A percentile compares a stretch with the other conserved stretches of the same genome.
Conservation (phyloP, 768 basidiomycete species). For the Rhodocollybia butyracea region DNA sequence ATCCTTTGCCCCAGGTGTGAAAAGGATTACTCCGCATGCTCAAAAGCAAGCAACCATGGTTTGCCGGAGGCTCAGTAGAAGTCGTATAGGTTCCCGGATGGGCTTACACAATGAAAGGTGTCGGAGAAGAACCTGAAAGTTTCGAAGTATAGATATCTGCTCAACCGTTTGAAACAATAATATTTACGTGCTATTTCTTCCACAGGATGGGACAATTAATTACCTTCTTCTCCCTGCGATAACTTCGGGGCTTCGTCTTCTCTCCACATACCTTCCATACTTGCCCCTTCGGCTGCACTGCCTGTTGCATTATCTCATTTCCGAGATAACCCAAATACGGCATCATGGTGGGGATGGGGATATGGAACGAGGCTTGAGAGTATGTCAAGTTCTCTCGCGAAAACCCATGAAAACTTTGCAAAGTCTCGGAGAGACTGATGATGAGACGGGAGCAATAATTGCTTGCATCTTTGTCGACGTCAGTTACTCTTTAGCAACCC, state of each 20-base stretch:
- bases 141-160: slow-evolving; percentile 23
- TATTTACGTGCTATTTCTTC: too few relatives aligned
- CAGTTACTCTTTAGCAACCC: slow-evolving; percentile 30
- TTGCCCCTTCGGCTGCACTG: slow-evolving; percentile 72
- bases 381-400: slow-evolving; percentile 68
- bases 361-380: slow-evolving; percentile 58
- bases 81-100: slow-evolving; percentile 80
- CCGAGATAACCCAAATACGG: slow-evolving; percentile 52
- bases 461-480: slow-evolving; percentile 64
- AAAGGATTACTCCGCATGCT: slow-evolving; percentile 60
- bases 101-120: slow-evolving; percentile 43
- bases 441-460: slow-evolving; percentile 62
- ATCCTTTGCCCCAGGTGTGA: slow-evolving; percentile 16
- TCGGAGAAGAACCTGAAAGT: slow-evolving; percentile 72
- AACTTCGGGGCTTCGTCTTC: slow-evolving; percentile 72
- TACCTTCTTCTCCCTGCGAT: slow-evolving; percentile 74
- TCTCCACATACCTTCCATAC: slow-evolving; percentile 76
- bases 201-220: slow-evolving; percentile 82
- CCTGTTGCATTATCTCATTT: slow-evolving; percentile 59
- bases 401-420: slow-evolving; percentile 50
- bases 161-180: too few relatives aligned
- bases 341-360: slow-evolving; percentile 29
- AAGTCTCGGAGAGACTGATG: slow-evolving; percentile 54
- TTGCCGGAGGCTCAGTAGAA: slow-evolving; percentile 79
- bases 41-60: slow-evolving; percentile 64